These are phyloP conservation scores for Pisolithus orientalis DNA, from an alignment of 768 basidiomycete species.

Conservation along the genomic window DNA sequence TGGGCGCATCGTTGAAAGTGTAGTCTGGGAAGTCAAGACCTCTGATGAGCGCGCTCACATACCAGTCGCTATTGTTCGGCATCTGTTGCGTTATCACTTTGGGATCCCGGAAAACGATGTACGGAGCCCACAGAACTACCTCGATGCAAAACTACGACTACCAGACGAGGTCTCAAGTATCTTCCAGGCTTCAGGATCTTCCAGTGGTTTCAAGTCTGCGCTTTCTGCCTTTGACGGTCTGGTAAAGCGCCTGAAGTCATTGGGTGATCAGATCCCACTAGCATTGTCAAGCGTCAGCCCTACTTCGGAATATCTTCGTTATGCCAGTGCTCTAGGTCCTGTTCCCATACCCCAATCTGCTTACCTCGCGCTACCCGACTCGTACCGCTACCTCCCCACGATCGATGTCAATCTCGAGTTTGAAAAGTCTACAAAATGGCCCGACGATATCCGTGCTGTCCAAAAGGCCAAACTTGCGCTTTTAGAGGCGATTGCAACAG, in stretches of 20 bases:
- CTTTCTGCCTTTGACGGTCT: slow-evolving; percentile 74
- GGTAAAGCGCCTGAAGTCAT: slow-evolving; percentile 65
- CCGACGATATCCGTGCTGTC: slow-evolving; percentile 86
- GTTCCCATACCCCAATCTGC: slow-evolving; percentile 57
- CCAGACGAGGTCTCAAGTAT: slow-evolving; percentile 46
- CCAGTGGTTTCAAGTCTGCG: slow-evolving; percentile 65
- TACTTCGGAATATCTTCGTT: slow-evolving; percentile 66
- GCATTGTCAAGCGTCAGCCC: slow-evolving; percentile 72
- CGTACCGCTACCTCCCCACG: slow-evolving; percentile 59
- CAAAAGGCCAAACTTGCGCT: slow-evolving; percentile 94
- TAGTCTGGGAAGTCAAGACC: slow-evolving; percentile 91
- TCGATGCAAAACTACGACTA: slow-evolving; percentile 53
- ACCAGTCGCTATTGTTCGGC: slow-evolving; percentile 64
- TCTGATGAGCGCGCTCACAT: slow-evolving; percentile 77
- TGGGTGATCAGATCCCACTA: slow-evolving; percentile 72
- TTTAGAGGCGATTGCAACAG: slow-evolving; percentile 70
- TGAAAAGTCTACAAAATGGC: slow-evolving; percentile 91
- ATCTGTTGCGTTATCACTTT: slow-evolving; percentile 75
- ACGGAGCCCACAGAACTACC: slow-evolving; percentile 51
- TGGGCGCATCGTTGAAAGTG: slow-evolving; percentile 84
- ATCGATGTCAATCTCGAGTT: slow-evolving; percentile 82
- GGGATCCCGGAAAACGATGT: slow-evolving; percentile 48
- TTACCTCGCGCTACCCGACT: slow-evolving; percentile 44
- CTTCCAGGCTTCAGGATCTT: slow-evolving; percentile 28
- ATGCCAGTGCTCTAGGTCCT: slow-evolving; percentile 80